Evolutionary conservation across 1,139 yeast species (phyloP), one percentile per base, ranked within the genome.

Genomic region (Kurtzmaniella quercitrusa): DNA sequence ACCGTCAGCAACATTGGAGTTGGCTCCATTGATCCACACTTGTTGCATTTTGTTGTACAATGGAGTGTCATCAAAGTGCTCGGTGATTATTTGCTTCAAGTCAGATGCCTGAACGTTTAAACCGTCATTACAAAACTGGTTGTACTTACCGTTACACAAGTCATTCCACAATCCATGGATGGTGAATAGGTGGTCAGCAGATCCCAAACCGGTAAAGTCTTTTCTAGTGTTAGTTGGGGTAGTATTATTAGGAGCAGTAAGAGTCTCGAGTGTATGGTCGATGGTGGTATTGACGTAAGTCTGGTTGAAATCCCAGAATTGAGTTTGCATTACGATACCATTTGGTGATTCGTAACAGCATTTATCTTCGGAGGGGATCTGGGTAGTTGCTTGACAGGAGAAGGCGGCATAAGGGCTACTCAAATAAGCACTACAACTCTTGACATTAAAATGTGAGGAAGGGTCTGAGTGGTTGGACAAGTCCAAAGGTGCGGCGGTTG

Each of bases 161-260:
- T 70, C 74, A 46, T 61, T 61, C 75, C 74, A 70, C 43, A 69
- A 61, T 0, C 75, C 75, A 48, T 70, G 75, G 43, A 70, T 64
- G 37, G 75, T 70, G 53, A 70, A 69, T 2, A 61, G 53, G 27
- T 55, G 47, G 40, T 45, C 51, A 19, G 53, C 49, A 23, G 43
- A 41, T 17, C 43, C 45, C 36, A 43, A 29, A 4, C 39, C 45
- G 21, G 15, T 21, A n/a, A 33, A 16, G 17, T 36, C 40, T 14
- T 31, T 34, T 16, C 29, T 37, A 14, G 37, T 43, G n/a, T 14
- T 19, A 14, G 38, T 19, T 3, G 23, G 23, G 19, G 25, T 34
- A 6, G 23, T 16, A 4, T 5, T 15, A 14, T 19, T 19, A 2
- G 14, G 7, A 31, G 36, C 18, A 31, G 18, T 14, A 14, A 31